Evolutionary conservation across 768 basidiomycete species (phyloP).

Genomic region (Wakefieldia striispora): DNA sequence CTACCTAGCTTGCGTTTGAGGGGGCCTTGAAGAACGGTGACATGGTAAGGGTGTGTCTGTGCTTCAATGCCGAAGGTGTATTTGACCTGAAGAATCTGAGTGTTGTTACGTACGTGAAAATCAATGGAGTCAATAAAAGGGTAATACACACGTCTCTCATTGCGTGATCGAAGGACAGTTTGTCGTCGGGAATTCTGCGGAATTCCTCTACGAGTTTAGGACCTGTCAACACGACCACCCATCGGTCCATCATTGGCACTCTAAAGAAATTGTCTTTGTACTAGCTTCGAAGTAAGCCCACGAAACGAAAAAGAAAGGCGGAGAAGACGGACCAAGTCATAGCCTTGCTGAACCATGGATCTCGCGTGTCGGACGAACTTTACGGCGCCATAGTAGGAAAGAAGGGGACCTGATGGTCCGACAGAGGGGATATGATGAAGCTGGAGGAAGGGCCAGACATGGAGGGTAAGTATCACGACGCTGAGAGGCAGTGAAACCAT

Average conservation of each 20-base stretch:
- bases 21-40: slow-evolving; percentile 30
- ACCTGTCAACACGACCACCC: slow-evolving; percentile 46
- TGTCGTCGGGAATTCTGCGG: slow-evolving; percentile 46
- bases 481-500: background rate
- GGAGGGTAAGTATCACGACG: background rate
- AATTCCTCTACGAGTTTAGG: slow-evolving; percentile 48
- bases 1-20: slow-evolving; percentile 34
- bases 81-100: slow-evolving; percentile 37
- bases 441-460: slow-evolving; percentile 14
- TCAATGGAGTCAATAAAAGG: slow-evolving; percentile 2
- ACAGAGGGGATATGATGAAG: slow-evolving; percentile 35
- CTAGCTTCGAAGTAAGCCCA: slow-evolving; percentile 22
- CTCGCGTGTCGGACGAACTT: slow-evolving; percentile 32
- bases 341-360: slow-evolving; percentile 36
- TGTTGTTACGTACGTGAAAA: slow-evolving; percentile 17
- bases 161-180: slow-evolving; percentile 41
- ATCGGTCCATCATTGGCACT: slow-evolving; percentile 41
- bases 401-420: slow-evolving; percentile 33
- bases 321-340: slow-evolving; percentile 28
- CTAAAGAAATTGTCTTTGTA: slow-evolving; percentile 40
- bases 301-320: background rate
- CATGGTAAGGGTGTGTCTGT: slow-evolving; percentile 35
- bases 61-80: slow-evolving; percentile 37
- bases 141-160: slow-evolving; percentile 36
- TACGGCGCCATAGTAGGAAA: slow-evolving; percentile 33